Base-by-base conservation (phyloP, 208 protist species). In the Trypanosoma congolense region DNA sequence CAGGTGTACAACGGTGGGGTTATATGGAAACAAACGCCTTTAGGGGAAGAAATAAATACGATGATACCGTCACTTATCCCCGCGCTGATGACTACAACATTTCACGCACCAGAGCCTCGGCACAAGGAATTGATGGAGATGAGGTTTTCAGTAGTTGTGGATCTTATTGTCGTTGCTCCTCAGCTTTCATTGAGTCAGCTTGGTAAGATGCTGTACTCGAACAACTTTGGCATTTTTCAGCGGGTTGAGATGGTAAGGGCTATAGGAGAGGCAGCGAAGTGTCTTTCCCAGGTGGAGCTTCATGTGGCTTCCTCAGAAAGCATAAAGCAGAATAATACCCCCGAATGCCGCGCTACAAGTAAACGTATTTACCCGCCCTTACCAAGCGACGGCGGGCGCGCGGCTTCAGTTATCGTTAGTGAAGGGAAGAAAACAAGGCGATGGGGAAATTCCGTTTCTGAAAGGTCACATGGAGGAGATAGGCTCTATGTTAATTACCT, bases 351-450 rank as follows among this genome's bases (percentile, higher is more conserved):
- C 18, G n/a, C 10, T 41, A 19, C 22, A 31, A 8, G 12, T 5
- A 84, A 78, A 45, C 21, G 66, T 26, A 61, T 91, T 56, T 91
- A 91, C 65, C 83, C 83, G 21, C 83, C 83, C 1, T 87, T 91
- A 53, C 68, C 57, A 18, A 57, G 59, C 25, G 19, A 29, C 45
- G 36, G 70, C 41, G 46, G 26, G 28, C 4, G 35, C 18, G 19
- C 47, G 25, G 36, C 28, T 12, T 47, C 75, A 1, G 80, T 84
- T 63, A 43, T 73, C 5, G 43, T 85, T 6, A 61, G 28, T 16
- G 83, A 86, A 48, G 77, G 75, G n/a, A 76, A 75, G 41, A 49
- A 76, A 14, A 88, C 84, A 2, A 51, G 75, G 25, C 74, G 79
- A 6, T 87, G 84, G 84, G 84, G 77, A 9, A 75, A 68, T 55